phyloP scores from a whole-genome alignment of 2,329 filamentous ascomycete species.

The Aureobasidium zeae region DNA sequence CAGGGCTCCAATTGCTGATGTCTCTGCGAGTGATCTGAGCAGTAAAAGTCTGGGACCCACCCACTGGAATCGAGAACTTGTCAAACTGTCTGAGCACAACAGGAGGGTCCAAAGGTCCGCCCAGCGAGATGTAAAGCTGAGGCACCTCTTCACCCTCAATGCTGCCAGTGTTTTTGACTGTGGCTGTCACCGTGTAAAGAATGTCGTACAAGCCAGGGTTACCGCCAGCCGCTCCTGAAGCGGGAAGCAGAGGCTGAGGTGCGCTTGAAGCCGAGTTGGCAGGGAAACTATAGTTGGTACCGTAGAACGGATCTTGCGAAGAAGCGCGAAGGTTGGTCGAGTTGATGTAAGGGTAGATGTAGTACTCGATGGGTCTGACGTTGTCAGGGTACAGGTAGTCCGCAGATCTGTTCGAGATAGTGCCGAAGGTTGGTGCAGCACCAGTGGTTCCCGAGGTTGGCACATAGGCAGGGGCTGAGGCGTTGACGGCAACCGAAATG shows the following conservation, averaged over 20 bases:
- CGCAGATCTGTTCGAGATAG: slow-evolving; percentile 50
- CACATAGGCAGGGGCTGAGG: slow-evolving; percentile 43
- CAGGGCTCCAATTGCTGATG: slow-evolving; percentile 76
- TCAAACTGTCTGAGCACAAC: slow-evolving; percentile 71
- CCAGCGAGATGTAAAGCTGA: slow-evolving; percentile 70
- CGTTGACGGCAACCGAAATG: slow-evolving; percentile 44
- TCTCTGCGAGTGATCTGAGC: slow-evolving; percentile 68
- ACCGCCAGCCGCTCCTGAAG: slow-evolving; percentile 50
- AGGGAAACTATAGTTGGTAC: slow-evolving; percentile 51
- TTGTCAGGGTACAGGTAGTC: slow-evolving; percentile 61
- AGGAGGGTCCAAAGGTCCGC: slow-evolving; percentile 61
- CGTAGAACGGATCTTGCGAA: slow-evolving; percentile 52
- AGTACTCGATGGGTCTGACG: slow-evolving; percentile 44
- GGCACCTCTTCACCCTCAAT: slow-evolving; percentile 60
- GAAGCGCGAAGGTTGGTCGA: slow-evolving; percentile 49
- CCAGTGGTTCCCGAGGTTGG: slow-evolving; percentile 54
- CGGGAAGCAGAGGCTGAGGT: slow-evolving; percentile 51
- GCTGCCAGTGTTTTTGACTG: slow-evolving; percentile 61
- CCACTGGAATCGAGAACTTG: slow-evolving; percentile 60
- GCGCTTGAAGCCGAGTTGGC: slow-evolving; percentile 49
- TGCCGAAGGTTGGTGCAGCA: slow-evolving; percentile 56
- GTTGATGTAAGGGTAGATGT: slow-evolving; percentile 68
- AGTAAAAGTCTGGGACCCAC: slow-evolving; percentile 56
- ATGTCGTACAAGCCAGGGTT: slow-evolving; percentile 58
- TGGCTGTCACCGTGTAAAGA: slow-evolving; percentile 57